Conservation (phyloP, 169 alveolate species). For the Eimeria brunetti region DNA sequence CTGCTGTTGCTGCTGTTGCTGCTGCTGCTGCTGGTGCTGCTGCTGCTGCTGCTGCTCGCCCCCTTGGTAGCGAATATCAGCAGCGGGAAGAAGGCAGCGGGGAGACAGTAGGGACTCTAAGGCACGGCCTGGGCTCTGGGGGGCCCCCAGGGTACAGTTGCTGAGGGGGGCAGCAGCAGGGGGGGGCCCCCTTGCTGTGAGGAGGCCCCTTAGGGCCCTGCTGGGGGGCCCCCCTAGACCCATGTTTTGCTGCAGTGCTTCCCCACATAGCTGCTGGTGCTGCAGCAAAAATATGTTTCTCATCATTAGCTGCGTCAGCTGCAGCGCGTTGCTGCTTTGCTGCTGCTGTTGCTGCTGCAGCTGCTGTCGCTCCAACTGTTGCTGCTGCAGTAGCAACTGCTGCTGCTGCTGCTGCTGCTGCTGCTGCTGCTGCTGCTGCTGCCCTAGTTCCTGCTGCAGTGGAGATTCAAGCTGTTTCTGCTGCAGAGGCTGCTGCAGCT, state of each 20-base stretch:
- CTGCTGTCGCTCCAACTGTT: background rate
- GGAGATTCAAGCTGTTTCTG: background rate
- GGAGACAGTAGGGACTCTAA: constrained; percentile 27
- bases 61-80: background rate
- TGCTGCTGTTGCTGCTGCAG: constrained; percentile 9
- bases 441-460: background rate
- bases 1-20: no score
- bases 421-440: constrained; percentile 17
- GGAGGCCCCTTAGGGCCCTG: constrained; percentile 6
- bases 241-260: background rate
- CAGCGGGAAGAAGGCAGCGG: background rate
- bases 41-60: constrained; percentile 31
- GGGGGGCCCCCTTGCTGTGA: background rate
- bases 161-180: background rate
- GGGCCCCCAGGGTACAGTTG: background rate
- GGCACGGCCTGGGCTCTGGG: background rate
- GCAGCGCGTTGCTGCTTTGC: background rate
- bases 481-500: background rate
- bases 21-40: no score
- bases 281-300: background rate
- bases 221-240: background rate
- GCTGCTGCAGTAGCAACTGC: background rate
- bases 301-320: constrained; percentile 16
- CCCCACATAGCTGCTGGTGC: constrained; percentile 19
- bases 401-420: background rate